Base-by-base conservation (phyloP, 176 grass and related monocot species). In the Lolium perenne region DNA sequence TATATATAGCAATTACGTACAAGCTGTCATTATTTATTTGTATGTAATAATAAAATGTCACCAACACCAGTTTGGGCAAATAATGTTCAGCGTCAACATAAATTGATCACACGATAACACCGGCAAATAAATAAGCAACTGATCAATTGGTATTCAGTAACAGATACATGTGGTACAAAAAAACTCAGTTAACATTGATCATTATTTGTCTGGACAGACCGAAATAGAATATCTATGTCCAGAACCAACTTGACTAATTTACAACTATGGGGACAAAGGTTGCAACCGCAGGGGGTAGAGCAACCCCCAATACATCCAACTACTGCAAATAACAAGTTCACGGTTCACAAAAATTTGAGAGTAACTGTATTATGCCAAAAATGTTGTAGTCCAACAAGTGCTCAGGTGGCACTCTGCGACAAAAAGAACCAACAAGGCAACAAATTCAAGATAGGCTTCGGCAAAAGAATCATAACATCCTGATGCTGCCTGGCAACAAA, bases 311-410 rank as follows among this genome's bases (percentile, higher is more conserved):
- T 69, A 88, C 85, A 84, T 57, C 7, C 55, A 69, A 70, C 80
- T 88, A 81, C 53, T 59, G 10, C 21, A 51, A 80, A 88, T 1
- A 67, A 81, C 69, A 51, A 6, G 16, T 20, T 76, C 63, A 67
- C 77, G 65, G 35, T 22, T 50, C 51, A 80, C 64, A 70, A 82
- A 87, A 55, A 60, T 15, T 78, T 71, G 13, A 86, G 50, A 74
- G 86, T 86, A 79, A 92, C 64, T 89, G 80, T 72, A 70, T 84
- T 73, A 82, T 85, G 81, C 77, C 90, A 68, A 90, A 93, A 90
- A 87, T 82, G 89, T 71, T 84, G 85, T 75, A 68, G 81, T 77
- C 47, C 67, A 84, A 79, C 38, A 78, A 54, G 82, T 55, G 22
- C 16, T 21, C 64, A 40, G 41, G 23, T 64, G 76, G 16, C 60